A percentile compares a stretch with the other conserved stretches of the same genome.
phyloP scores from a whole-genome alignment of 2,329 filamentous ascomycete genomes.

The Periconia digitata region DNA sequence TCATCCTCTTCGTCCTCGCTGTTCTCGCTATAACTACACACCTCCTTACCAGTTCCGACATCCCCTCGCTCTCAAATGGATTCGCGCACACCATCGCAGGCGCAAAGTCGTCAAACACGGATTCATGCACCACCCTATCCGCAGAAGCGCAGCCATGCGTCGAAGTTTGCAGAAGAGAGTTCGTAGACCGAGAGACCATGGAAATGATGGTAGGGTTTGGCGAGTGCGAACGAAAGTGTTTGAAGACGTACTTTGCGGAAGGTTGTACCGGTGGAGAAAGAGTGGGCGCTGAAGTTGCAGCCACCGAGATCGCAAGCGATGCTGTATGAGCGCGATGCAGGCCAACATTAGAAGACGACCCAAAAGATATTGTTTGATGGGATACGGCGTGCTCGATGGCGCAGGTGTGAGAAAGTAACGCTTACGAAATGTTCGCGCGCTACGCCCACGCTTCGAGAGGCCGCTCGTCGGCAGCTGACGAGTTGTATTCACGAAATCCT shows the following conservation, averaged over 20 bases:
- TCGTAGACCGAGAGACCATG: constrained; percentile 29
- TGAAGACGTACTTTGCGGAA: constrained; percentile 7
- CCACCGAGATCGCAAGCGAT: neutral
- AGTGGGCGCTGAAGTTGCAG: neutral
- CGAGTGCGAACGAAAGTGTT: constrained; percentile 20
- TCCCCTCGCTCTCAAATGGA: constrained; percentile 1
- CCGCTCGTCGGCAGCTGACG: too few species aligned
- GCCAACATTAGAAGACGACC: too few species aligned
- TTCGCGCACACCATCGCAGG: neutral
- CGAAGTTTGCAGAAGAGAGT: constrained; percentile 27
- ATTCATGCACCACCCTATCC: constrained; percentile 26
- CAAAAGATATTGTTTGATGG: too few species aligned
- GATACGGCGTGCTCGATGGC: too few species aligned
- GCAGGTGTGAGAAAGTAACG: too few species aligned
- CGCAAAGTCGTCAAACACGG: constrained; percentile 2
- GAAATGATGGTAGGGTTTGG: constrained; percentile 28
- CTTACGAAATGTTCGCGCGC: too few species aligned
- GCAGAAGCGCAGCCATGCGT: constrained; percentile 28
- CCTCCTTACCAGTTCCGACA: constrained; percentile 13
- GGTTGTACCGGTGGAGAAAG: neutral
- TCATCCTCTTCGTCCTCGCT: constrained; percentile 18
- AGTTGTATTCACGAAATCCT: too few species aligned
- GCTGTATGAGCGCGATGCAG: too few species aligned
- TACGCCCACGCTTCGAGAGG: too few species aligned
- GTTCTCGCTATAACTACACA: constrained; percentile 22